Evolutionary conservation across 148 eudicot species (phyloP).

Genomic region (Diospyros lotus): DNA sequence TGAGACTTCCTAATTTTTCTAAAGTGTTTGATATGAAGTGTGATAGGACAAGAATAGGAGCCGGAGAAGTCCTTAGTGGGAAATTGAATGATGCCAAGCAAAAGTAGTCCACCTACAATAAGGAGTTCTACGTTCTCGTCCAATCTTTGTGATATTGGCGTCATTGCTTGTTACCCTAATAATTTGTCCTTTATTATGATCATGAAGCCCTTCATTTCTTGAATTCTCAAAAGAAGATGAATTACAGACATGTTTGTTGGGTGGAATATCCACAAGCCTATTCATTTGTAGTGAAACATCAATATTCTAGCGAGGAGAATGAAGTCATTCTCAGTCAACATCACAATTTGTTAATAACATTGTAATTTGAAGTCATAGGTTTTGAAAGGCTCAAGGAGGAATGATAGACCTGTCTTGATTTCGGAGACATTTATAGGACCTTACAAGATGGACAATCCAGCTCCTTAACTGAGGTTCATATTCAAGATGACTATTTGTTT

Average conservation of each 20-base stretch:
- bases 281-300: neutral
- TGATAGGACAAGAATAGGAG: neutral
- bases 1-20: neutral
- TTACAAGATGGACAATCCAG: no score
- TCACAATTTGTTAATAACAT: no score
- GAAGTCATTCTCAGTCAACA: no score
- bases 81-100: neutral
- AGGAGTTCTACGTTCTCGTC: conserved; percentile 9
- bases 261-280: neutral
- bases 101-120: neutral
- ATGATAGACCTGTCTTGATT: no score
- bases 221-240: neutral
- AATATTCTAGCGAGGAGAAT: no score
- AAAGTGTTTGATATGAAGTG: neutral
- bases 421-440: no score
- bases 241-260: conserved; percentile 1
- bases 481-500: no score
- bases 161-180: neutral
- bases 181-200: neutral
- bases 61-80: neutral
- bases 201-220: conserved; percentile 3
- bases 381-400: no score
- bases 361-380: no score
- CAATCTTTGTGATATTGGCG: neutral
- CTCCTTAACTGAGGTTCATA: no score